Conservation (phyloP, 2,329 filamentous ascomycete genomes). For the Elsinoe arachidis region DNA sequence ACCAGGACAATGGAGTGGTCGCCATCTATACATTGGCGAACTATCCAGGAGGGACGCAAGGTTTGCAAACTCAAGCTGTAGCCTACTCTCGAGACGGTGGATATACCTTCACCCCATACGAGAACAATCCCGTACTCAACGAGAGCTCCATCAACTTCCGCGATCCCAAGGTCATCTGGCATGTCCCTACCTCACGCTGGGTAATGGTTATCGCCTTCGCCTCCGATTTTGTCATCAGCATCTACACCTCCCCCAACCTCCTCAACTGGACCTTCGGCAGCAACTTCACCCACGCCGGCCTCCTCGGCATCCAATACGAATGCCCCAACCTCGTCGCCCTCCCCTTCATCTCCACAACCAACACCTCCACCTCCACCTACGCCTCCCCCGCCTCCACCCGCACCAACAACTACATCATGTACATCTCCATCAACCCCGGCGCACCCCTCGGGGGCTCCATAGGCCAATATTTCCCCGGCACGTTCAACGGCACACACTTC, state of each 20-base stretch:
- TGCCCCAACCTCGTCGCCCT: constrained; percentile 55
- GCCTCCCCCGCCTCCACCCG: constrained; percentile 22
- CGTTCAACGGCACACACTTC: constrained; percentile 58
- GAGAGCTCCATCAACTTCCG: constrained; percentile 51
- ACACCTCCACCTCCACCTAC: constrained; percentile 27
- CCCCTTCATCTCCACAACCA: constrained; percentile 35
- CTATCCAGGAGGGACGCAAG: constrained; percentile 29
- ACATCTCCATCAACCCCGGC: constrained; percentile 49
- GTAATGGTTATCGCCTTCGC: constrained; percentile 50
- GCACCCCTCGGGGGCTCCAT: constrained; percentile 49
- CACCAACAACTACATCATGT: constrained; percentile 28
- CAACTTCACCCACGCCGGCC: constrained; percentile 48
- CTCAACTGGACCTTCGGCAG: constrained; percentile 50
- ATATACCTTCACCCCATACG: constrained; percentile 53
- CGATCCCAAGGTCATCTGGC: constrained; percentile 55
- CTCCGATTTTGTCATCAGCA: constrained; percentile 47
- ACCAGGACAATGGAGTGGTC: constrained; percentile 53
- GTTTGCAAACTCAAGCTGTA: constrained; percentile 48
- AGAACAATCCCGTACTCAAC: constrained; percentile 51
- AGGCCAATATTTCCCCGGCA: constrained; percentile 49
- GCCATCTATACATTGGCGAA: constrained; percentile 48
- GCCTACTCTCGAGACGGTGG: constrained; percentile 55
- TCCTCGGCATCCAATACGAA: constrained; percentile 52
- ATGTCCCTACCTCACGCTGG: constrained; percentile 44
- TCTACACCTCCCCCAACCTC: constrained; percentile 53